These are phyloP conservation scores for Paramecium octaurelia DNA, from an alignment of 73 alveolate species.

Conservation along the genomic window DNA sequence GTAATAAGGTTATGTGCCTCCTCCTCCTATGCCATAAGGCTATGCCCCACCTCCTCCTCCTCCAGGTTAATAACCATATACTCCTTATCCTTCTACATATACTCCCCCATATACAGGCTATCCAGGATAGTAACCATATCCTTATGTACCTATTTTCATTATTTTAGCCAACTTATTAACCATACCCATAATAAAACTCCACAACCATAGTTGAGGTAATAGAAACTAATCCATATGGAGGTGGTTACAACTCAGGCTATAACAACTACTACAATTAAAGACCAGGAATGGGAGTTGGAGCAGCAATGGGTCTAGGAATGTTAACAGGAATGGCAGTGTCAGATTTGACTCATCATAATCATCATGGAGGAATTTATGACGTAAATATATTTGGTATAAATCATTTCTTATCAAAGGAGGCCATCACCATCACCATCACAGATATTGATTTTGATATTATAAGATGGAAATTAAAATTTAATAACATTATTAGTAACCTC, in stretches of 20 bases:
- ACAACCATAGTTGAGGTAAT: neutral
- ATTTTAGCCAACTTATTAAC: neutral
- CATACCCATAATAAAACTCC: neutral
- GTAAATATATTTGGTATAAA: neutral
- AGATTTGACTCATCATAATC: neutral
- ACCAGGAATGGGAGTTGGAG: conserved; percentile 40
- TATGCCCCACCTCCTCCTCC: neutral
- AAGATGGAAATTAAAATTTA: neutral
- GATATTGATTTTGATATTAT: neutral
- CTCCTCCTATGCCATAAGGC: neutral
- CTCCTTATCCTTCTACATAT: neutral
- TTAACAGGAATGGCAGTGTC: neutral
- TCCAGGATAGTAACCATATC: neutral
- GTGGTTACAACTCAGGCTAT: neutral
- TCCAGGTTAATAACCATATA: neutral
- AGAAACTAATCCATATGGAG: conserved; percentile 22
- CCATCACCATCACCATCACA: neutral
- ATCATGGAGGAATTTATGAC: neutral
- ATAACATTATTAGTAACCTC: neutral
- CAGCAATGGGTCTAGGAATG: conserved; percentile 41
- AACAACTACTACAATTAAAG: neutral
- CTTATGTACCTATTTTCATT: neutral
- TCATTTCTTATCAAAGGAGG: neutral
- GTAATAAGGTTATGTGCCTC: neutral
- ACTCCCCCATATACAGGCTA: neutral